Evolutionary conservation across 805 yeast species (phyloP).

Genomic region (Spathaspora hagerdaliae): DNA sequence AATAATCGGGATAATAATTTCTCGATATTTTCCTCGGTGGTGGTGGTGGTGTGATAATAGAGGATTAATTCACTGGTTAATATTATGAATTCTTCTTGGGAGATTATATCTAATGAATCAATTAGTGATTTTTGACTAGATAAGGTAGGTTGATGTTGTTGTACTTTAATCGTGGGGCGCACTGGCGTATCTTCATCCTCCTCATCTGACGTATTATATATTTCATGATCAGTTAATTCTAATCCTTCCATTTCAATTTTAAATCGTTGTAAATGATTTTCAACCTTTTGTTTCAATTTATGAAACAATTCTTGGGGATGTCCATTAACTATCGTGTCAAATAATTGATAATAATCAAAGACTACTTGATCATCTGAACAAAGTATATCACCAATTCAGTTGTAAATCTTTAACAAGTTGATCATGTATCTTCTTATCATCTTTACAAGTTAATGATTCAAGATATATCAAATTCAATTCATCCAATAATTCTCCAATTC

Average conservation of each 20-base stretch:
- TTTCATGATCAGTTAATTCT: constrained; percentile 29
- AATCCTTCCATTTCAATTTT: constrained; percentile 19
- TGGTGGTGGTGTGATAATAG: constrained; percentile 16
- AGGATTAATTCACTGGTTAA: constrained; percentile 22
- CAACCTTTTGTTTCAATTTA: constrained; percentile 15
- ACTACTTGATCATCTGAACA: constrained; percentile 9
- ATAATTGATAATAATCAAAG: constrained; percentile 17
- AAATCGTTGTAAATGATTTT: constrained; percentile 17
- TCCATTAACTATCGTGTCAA: constrained; percentile 21
- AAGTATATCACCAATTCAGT: constrained; percentile 4
- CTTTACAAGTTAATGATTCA: constrained; percentile 7
- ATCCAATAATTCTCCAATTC: constrained; percentile 31
- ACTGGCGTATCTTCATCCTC: constrained; percentile 4
- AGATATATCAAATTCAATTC: constrained; percentile 29
- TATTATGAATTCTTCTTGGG: constrained; percentile 31
- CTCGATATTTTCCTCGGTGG: constrained; percentile 1
- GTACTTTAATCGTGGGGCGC: not conserved
- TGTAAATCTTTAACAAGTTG: constrained; percentile 11
- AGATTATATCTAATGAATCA: constrained; percentile 26
- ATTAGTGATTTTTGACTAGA: constrained; percentile 20
- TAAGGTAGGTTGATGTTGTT: constrained; percentile 1
- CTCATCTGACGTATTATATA: constrained; percentile 12
- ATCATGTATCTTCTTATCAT: constrained; percentile 8
- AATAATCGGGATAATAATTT: not conserved
- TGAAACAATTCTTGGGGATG: constrained; percentile 11